phyloP scores from a whole-genome alignment of 176 grass and related monocot species.

The Musa acuminata region DNA sequence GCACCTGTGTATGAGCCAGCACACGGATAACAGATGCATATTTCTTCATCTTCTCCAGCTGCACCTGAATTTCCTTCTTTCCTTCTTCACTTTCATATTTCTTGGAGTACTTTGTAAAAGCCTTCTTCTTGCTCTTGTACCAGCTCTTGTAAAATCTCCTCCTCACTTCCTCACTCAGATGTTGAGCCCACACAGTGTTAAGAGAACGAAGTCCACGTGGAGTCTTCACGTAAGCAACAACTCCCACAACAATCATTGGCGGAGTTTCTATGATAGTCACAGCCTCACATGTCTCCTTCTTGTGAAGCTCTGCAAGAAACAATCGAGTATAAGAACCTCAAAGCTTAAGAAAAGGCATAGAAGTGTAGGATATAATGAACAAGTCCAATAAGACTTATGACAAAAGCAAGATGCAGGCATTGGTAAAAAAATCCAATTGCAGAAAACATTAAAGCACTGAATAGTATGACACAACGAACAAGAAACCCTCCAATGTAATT shows the following conservation, averaged over 20 bases:
- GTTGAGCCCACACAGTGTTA: conserved; percentile 85
- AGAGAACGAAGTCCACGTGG: conserved; percentile 65
- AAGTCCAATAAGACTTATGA: too few relatives aligned
- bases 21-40: conserved; percentile 70
- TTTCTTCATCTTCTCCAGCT: conserved; percentile 93
- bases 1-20: conserved; percentile 68
- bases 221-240: conserved; percentile 82
- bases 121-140: conserved; percentile 96
- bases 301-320: conserved; percentile 52
- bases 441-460: too few relatives aligned
- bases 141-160: conserved; percentile 92
- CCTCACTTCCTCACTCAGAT: conserved; percentile 75
- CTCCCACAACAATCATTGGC: conserved; percentile 64
- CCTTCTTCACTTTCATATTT: conserved; percentile 64
- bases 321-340: background rate
- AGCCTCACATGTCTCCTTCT: conserved; percentile 90
- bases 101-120: conserved; percentile 72
- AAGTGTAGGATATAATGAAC: too few relatives aligned
- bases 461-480: too few relatives aligned
- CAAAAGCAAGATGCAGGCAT: too few relatives aligned
- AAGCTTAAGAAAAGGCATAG: too few relatives aligned
- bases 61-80: conserved; percentile 67
- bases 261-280: conserved; percentile 74
- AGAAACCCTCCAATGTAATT: too few relatives aligned
- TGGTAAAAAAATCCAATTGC: too few relatives aligned